Evolutionary conservation across 2,329 filamentous ascomycete genomes (phyloP).

Genomic region (Botrytis medusae): DNA sequence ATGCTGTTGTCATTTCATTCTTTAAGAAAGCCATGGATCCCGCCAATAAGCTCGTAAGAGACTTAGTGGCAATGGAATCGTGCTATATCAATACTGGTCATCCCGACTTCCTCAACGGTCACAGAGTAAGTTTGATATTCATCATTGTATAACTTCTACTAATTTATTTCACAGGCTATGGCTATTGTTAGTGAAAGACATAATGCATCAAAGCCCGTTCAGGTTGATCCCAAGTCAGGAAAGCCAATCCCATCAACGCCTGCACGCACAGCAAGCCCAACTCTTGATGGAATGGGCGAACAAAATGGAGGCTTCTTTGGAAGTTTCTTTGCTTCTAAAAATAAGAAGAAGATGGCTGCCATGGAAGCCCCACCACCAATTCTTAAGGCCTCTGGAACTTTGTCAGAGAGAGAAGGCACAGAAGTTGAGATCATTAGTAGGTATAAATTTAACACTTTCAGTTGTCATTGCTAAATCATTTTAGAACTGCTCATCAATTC

Average conservation of each 20-base stretch:
- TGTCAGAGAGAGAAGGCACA: constrained; percentile 90
- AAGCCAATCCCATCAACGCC: constrained; percentile 80
- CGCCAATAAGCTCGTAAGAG: constrained; percentile 92
- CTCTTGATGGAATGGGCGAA: constrained; percentile 54
- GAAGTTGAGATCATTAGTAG: constrained; percentile 98
- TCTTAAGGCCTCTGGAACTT: constrained; percentile 88
- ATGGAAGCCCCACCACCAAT: constrained; percentile 95
- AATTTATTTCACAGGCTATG: constrained; percentile 65
- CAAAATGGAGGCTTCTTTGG: constrained; percentile 86
- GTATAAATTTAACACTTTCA: constrained; percentile 41
- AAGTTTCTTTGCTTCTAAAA: constrained; percentile 98
- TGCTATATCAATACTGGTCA: constrained; percentile 99
- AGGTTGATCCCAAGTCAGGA: constrained; percentile 97
- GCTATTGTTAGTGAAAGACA: constrained; percentile 95
- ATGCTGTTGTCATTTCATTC: constrained; percentile 85
- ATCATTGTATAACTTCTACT: constrained; percentile 30
- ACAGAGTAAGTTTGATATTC: constrained; percentile 57
- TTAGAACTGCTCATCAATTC: constrained; percentile 90
- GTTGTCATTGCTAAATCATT: constrained; percentile 27
- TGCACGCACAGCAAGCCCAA: constrained; percentile 73
- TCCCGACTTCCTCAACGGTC: constrained; percentile 95
- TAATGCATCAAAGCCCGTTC: constrained; percentile 76
- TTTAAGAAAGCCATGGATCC: constrained; percentile 99
- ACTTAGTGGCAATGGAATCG: constrained; percentile 91
- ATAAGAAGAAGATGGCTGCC: constrained; percentile 99